Evolutionary conservation across 352 stramenopile genomes (phyloP).

Genomic region (Phytophthora rubi): DNA sequence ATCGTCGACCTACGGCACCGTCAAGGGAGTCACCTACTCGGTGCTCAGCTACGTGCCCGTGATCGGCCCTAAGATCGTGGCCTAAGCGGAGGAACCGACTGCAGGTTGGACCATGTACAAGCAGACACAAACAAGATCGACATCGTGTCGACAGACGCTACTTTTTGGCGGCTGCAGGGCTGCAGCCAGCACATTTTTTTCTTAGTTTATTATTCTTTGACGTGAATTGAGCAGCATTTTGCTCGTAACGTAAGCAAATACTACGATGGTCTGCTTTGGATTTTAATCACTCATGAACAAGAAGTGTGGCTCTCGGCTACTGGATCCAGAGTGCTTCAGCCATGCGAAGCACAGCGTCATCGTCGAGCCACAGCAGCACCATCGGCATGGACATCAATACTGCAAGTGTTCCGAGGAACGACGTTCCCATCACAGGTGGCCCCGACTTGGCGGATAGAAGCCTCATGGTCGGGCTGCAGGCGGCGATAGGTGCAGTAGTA

Average conservation of each 20-base stretch:
- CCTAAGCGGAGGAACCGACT: conserved; percentile 10
- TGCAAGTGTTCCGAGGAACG: conserved; percentile 17
- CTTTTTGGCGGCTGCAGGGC: conserved; percentile 14
- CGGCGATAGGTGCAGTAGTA: background rate
- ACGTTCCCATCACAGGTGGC: background rate
- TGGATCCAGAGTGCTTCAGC: conserved; percentile 14
- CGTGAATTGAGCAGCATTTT: conserved; percentile 13
- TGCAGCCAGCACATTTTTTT: conserved; percentile 9
- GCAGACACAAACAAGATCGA: conserved; percentile 11
- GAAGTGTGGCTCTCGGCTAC: background rate
- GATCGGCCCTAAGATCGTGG: background rate
- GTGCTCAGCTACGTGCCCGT: conserved; percentile 1
- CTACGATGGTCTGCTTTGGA: conserved; percentile 3
- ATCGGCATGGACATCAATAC: conserved; percentile 19
- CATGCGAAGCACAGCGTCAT: conserved; percentile 21
- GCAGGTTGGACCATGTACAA: conserved; percentile 10
- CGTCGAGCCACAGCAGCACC: conserved; percentile 25
- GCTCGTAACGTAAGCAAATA: conserved; percentile 13
- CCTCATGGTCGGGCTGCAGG: conserved; percentile 16
- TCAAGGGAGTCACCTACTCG: background rate
- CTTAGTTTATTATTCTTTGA: conserved; percentile 12
- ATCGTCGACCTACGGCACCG: background rate
- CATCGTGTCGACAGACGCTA: conserved; percentile 8
- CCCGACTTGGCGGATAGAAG: conserved; percentile 2
- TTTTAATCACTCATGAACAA: background rate